Evolutionary conservation across 2,329 filamentous ascomycete genomes (phyloP), one percentile per base, ranked within the genome.

Genomic region (Pezicula carpinea): DNA sequence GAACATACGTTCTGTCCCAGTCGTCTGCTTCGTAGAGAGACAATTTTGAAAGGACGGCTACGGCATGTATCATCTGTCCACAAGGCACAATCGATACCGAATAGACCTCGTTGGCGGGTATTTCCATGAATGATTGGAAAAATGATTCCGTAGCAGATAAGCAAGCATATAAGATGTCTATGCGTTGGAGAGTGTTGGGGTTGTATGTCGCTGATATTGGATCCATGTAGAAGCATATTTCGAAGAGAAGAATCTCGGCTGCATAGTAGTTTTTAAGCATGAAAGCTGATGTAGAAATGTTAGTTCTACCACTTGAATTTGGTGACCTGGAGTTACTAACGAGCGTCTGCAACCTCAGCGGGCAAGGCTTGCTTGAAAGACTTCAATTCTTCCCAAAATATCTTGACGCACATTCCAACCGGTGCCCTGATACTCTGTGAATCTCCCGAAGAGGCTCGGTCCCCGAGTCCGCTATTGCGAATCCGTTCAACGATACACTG

Each of bases 1-100:
- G 38, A 13, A 44, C 34, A 33, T 40, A 19, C 17, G 21, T 39
- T n/a, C n/a, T 11, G 31, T 51, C 35, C 49, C 49, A 51, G 19
- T 49, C 49, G 5, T 51, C 49, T 39, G 38, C 49, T 8, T 39
- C 17, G 21, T 49, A 51, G 11, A 51, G 39, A 19, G 46, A 46
- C 2, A 51, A 32, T 21, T 46, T 49, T 5, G 49, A 51, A 26
- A 51, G 36, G 14, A 39, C 43, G 29, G 44, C 44, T 29, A 51
- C 46, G 8, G 35, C 41, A 31, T 42, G 44, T 21, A 43, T 40
- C 17, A 49, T 49, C 23, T 51, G 49, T 5, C 17, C 21, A 8
- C 23, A 38, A 17, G 31, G 11, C 6, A 41, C 29, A 18, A 29
- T 19, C 18, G 19, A 38, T 36, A 48, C 41, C n/a, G 11, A 34